A percentile compares a stretch with the other conserved stretches of the same genome.
These are phyloP conservation scores for Musa itinerans DNA, from an alignment of 176 grass and related monocot genomes.

Conservation along the genomic window DNA sequence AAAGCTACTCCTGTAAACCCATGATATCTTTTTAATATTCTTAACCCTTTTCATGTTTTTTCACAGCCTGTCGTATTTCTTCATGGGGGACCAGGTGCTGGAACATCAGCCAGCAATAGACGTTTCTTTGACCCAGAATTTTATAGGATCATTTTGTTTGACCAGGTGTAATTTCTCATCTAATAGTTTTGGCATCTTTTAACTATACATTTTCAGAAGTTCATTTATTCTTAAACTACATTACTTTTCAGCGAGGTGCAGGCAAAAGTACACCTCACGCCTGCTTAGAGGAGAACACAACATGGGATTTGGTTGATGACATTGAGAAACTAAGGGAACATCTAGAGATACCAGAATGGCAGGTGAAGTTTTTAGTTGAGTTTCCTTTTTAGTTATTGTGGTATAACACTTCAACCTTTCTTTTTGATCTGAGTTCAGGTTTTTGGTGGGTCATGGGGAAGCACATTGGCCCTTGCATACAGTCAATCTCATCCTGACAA, in stretches of 20 bases:
- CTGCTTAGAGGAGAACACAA: slow-evolving; percentile 87
- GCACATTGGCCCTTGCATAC: slow-evolving; percentile 82
- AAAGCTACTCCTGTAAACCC: background rate
- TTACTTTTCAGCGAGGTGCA: slow-evolving; percentile 52
- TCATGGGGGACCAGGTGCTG: slow-evolving; percentile 68
- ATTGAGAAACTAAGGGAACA: slow-evolving; percentile 84
- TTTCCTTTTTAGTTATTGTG: background rate
- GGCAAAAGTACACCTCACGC: slow-evolving; percentile 85
- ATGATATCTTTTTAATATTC: background rate
- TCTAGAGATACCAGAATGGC: slow-evolving; percentile 83
- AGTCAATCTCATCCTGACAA: slow-evolving; percentile 79
- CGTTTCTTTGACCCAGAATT: slow-evolving; percentile 72
- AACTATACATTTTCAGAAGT: background rate
- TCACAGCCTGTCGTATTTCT: slow-evolving; percentile 79
- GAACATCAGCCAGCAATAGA: slow-evolving; percentile 66
- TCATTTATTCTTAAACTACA: background rate
- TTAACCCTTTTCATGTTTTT: slow-evolving; percentile 6
- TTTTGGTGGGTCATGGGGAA: slow-evolving; percentile 96
- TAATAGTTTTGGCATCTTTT: background rate
- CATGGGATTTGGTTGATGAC: slow-evolving; percentile 87
- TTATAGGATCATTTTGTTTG: slow-evolving; percentile 76
- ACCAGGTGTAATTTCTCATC: slow-evolving; percentile 45
- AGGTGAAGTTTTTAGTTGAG: slow-evolving; percentile 28
- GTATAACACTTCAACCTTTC: background rate
- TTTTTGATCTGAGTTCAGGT: slow-evolving; percentile 37